Evolutionary conservation across 768 basidiomycete genomes (phyloP), one percentile per base, ranked within the genome.

Genomic region (Mrakia blollopis): DNA sequence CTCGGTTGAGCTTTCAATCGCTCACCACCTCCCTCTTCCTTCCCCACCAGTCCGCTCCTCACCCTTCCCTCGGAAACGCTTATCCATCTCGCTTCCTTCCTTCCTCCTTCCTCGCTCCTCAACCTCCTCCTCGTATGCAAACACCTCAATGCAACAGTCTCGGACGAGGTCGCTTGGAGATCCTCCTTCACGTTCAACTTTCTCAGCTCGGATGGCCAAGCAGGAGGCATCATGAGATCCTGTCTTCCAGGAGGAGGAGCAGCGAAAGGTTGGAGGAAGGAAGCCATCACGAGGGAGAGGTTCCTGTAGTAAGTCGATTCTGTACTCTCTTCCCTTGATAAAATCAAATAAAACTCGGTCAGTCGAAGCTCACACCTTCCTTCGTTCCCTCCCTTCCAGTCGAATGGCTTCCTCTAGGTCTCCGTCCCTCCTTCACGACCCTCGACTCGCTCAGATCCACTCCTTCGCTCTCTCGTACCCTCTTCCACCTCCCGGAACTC

Each of bases 151-250:
- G 52, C 57, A 2, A 63, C 70, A 25, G 54, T 73, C 18, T 63
- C 62, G 50, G 76, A 77, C 67, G 76, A 77, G 35, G 63, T 61
- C 35, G 35, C 71, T n/a, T 77, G 76, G 76, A 62, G 72, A n/a
- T 62, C 39, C 0, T 60, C 39, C 63, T 77, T 57, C 32, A 52
- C 57, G 35, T 32, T 62, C 52, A 72, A 72, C 71, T 77, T 68
- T 28, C 23, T 72, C 28, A 0, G 8, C 16, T 54, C 47, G 0
- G 54, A 57, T 5, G 54, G 39, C 6, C 30, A 72, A 30, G 54
- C 72, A 14, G 76, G 30, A 7, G 63, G 61, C 21, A 63, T 77
- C 35, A 28, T 68, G 28, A 61, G 76, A 13, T 50, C 70, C 14
- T 77, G 72, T 37, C 71, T 68, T 5, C 47, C 62, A 4, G 72